These are phyloP conservation scores for Pseudocercospora fijiensis DNA, from an alignment of 2,329 filamentous ascomycete species.

Conservation along the genomic window DNA sequence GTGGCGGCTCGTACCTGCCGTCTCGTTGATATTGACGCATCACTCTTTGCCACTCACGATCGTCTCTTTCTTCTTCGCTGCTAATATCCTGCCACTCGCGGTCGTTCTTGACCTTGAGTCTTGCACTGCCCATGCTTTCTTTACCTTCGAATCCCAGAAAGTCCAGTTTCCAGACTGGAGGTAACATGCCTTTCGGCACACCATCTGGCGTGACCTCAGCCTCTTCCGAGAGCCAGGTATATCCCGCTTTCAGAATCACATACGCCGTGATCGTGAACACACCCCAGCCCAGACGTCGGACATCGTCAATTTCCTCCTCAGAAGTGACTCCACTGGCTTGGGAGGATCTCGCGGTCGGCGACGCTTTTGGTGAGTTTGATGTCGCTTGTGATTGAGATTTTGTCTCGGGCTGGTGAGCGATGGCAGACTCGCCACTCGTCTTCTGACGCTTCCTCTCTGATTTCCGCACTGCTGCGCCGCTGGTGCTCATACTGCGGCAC, in stretches of 20 bases:
- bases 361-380: not conserved
- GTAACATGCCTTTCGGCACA: conserved; percentile 38
- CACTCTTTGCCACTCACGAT: conserved; percentile 29
- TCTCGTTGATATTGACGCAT: conserved; percentile 30
- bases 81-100: conserved; percentile 26
- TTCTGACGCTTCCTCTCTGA: not conserved
- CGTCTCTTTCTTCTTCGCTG: conserved; percentile 27
- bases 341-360: not conserved
- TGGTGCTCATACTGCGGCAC: not conserved
- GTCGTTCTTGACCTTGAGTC: conserved; percentile 43
- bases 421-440: not conserved
- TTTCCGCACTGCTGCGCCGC: not conserved
- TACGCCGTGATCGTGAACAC: conserved; percentile 43
- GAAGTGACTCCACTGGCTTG: not conserved
- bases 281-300: conserved; percentile 46
- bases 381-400: not conserved
- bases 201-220: conserved; percentile 37
- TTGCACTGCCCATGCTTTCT: conserved; percentile 44
- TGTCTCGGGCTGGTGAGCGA: not conserved
- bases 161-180: conserved; percentile 46
- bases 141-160: conserved; percentile 41
- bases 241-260: conserved; percentile 46
- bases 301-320: conserved; percentile 37
- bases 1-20: conserved; percentile 27
- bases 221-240: conserved; percentile 45